phyloP scores from a whole-genome alignment of 164 flowering plant genomes.

The Protea cynaroides region DNA sequence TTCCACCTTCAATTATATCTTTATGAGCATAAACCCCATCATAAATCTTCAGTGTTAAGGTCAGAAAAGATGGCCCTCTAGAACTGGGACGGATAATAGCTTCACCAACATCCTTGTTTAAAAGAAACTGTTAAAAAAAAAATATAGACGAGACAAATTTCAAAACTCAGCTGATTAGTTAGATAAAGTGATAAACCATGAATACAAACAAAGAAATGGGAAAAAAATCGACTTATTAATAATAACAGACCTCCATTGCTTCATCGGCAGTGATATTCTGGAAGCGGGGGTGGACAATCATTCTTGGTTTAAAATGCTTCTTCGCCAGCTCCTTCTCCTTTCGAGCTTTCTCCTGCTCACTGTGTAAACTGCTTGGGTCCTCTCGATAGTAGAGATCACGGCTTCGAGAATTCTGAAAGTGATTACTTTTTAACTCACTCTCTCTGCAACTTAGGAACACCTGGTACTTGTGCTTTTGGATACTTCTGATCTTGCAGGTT shows the following conservation, averaged over 20 bases:
- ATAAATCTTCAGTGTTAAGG: conserved; percentile 78
- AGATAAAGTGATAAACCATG: no score
- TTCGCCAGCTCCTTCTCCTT: conserved; percentile 89
- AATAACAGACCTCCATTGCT: conserved; percentile 63
- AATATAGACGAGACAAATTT: not conserved
- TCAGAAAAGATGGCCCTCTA: conserved; percentile 77
- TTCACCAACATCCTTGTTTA: conserved; percentile 90
- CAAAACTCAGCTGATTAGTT: no score
- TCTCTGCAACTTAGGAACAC: conserved; percentile 62
- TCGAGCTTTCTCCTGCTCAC: conserved; percentile 65
- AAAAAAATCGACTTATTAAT: not conserved
- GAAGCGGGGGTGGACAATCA: conserved; percentile 95
- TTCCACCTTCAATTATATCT: conserved; percentile 85
- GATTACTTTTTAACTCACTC: conserved; percentile 53
- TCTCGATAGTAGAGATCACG: conserved; percentile 71
- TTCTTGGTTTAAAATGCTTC: conserved; percentile 84
- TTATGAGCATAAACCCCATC: conserved; percentile 96
- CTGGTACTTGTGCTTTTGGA: conserved; percentile 68
- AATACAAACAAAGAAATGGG: not conserved
- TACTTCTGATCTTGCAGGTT: conserved; percentile 68
- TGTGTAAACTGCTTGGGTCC: conserved; percentile 47
- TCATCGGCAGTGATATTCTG: conserved; percentile 89
- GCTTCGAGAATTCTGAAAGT: conserved; percentile 22
- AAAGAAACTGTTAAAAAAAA: conserved; percentile 48
- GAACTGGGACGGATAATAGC: conserved; percentile 90